Conservation (phyloP, 768 basidiomycete genomes). For the Pulveroboletus sp. region DNA sequence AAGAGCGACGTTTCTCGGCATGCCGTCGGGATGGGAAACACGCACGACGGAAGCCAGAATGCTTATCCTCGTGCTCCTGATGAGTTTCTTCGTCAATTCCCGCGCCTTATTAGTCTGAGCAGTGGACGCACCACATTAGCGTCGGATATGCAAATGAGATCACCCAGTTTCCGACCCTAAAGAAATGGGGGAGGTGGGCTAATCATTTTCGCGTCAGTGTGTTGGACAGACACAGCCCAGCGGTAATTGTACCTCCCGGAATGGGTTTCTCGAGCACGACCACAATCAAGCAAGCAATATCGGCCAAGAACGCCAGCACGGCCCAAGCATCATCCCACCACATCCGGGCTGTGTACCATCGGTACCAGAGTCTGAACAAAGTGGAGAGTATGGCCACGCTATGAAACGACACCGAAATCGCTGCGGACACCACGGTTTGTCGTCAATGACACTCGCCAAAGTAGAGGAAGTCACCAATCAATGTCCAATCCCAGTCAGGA, state of each 20-base stretch:
- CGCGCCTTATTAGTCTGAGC: neutral
- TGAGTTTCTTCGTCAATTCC: neutral
- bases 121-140: slow-evolving; percentile 8
- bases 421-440: slow-evolving; percentile 6
- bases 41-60: slow-evolving; percentile 19
- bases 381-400: slow-evolving; percentile 19
- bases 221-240: neutral
- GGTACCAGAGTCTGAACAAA: slow-evolving; percentile 22
- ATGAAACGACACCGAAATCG: slow-evolving; percentile 17
- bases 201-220: neutral
- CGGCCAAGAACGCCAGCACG: slow-evolving; percentile 11
- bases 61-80: slow-evolving; percentile 23
- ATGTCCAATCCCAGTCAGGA: slow-evolving; percentile 8
- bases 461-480: slow-evolving; percentile 11
- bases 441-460: neutral
- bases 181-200: slow-evolving; percentile 8
- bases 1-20: slow-evolving; percentile 1
- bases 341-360: slow-evolving; percentile 15
- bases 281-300: slow-evolving; percentile 7
- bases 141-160: slow-evolving; percentile 14
- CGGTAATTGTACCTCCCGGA: neutral
- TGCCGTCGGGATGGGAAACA: slow-evolving; percentile 13
- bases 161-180: slow-evolving; percentile 8
- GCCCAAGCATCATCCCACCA: slow-evolving; percentile 30
- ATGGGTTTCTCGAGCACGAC: slow-evolving; percentile 9